These are phyloP conservation scores for Taiozyma sp. DNA, from an alignment of 1,139 yeast species.

Conservation along the genomic window DNA sequence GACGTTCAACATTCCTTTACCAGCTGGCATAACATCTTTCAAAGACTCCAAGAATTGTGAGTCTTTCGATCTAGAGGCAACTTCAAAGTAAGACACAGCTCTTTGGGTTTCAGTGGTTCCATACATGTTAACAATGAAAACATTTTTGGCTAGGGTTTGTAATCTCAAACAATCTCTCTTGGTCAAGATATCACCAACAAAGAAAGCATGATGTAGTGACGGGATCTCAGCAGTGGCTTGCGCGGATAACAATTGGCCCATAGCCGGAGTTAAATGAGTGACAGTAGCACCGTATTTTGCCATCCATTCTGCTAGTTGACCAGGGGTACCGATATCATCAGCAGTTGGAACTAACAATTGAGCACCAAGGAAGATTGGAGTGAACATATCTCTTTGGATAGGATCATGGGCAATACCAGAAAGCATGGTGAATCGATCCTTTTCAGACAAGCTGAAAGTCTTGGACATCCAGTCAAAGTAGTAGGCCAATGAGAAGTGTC, in stretches of 20 bases:
- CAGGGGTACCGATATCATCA: constrained; percentile 98
- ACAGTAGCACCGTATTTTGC: constrained; percentile 85
- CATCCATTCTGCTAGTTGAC: constrained; percentile 97
- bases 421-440: constrained; percentile 92
- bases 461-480: constrained; percentile 99
- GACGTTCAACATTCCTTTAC: constrained; percentile 94
- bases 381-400: constrained; percentile 97
- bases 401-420: constrained; percentile 99
- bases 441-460: constrained; percentile 67
- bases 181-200: constrained; percentile 95
- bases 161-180: constrained; percentile 93
- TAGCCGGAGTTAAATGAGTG: constrained; percentile 97
- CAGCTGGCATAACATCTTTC: constrained; percentile 98
- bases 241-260: constrained; percentile 96
- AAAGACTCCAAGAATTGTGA: constrained; percentile 72
- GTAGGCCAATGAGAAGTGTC: constrained; percentile 94
- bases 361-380: constrained; percentile 95
- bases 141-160: constrained; percentile 88
- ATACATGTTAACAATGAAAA: constrained; percentile 92
- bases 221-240: constrained; percentile 93
- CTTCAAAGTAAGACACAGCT: constrained; percentile 91
- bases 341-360: constrained; percentile 88
- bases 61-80: constrained; percentile 65
- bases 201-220: constrained; percentile 88
- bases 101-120: constrained; percentile 99